Evolutionary conservation across 129 eudicot genomes (phyloP), one percentile per base, ranked within the genome.

Genomic region (Helianthus tuberosus): DNA sequence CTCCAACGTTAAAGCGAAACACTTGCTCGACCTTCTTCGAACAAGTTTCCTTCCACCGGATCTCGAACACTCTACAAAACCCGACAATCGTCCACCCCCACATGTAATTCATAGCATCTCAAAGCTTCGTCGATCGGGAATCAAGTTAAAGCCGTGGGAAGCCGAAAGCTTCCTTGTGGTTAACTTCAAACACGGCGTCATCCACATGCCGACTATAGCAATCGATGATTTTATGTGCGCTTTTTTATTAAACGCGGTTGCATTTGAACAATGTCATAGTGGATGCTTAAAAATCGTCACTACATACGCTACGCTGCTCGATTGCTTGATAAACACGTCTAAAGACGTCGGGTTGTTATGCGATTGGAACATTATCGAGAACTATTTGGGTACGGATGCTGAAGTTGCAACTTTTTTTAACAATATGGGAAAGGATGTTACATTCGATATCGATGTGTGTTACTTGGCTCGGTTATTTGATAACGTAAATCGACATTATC

Each of bases 141-240:
- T 93, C 36, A 68, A 68, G 36, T 79, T 90, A n/a, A 76, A 64
- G 50, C 84, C 88, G 1, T 77, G 74, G 8, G 66, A 86, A 1
- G 79, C 81, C 16, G 89, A 86, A 1, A 89, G 90, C 68, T 93
- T 89, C 79, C 73, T 93, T 2, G 79, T 64, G 0, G 66, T 90
- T 9, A 77, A 66, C 50, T 93, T 93, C 70, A 69, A 66, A 11
- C 78, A 36, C n/a, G 98, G 98, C 0, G 74, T 81, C 4, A 81
- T 93, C 39, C 84, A 79, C 41, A 93, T 93, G 96, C 96, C 96
- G 0, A 53, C 79, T 1, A 59, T 93, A 11, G 20, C 92, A 2
- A 76, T 93, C 3, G 92, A 93, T 48, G 96, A 93, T 79, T 88
- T 93, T 83, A 87, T 84, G 92, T 71, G 91, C 76, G 75, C 95